A percentile compares a stretch with the other conserved stretches of the same genome.
Evolutionary conservation across 1,284 basidiomycete species (phyloP).

Genomic region (Cryptococcus jaspeensis): DNA sequence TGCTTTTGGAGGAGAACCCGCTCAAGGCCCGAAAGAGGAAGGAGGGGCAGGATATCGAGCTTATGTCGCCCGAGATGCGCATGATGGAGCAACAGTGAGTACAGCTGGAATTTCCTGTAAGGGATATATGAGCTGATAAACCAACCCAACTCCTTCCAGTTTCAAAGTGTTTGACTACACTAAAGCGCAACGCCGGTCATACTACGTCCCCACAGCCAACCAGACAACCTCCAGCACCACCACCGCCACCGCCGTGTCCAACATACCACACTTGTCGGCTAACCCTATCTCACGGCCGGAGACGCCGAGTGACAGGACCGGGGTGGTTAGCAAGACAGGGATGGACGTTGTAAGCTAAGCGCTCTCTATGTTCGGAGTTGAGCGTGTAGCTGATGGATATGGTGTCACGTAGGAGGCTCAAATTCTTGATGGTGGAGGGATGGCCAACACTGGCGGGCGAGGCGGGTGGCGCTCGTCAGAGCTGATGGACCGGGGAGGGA

Average conservation of each 20-base stretch:
- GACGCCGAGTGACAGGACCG: conserved; percentile 38
- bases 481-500: conserved; percentile 5
- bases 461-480: conserved; percentile 18
- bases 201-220: conserved; percentile 31
- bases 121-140: no score
- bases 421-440: conserved; percentile 51
- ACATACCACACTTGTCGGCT: conserved; percentile 1
- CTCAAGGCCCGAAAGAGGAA: conserved; percentile 92
- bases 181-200: conserved; percentile 44
- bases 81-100: conserved; percentile 97
- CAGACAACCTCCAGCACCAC: conserved; percentile 28
- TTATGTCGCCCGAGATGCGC: conserved; percentile 83
- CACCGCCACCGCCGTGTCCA: conserved; percentile 17
- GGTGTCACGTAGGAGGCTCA: conserved; percentile 32
- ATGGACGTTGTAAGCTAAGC: conserved; percentile 30
- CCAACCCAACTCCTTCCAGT: conserved; percentile 22
- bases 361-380: no score
- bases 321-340: conserved; percentile 42
- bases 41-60: conserved; percentile 79
- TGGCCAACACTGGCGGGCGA: conserved; percentile 40
- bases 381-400: no score
- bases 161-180: conserved; percentile 52
- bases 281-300: conserved; percentile 19
- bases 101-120: neutral
- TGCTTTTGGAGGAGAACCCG: conserved; percentile 94